Conservation (phyloP, 2,329 filamentous ascomycete genomes). For the Colletotrichum cordylinicola region DNA sequence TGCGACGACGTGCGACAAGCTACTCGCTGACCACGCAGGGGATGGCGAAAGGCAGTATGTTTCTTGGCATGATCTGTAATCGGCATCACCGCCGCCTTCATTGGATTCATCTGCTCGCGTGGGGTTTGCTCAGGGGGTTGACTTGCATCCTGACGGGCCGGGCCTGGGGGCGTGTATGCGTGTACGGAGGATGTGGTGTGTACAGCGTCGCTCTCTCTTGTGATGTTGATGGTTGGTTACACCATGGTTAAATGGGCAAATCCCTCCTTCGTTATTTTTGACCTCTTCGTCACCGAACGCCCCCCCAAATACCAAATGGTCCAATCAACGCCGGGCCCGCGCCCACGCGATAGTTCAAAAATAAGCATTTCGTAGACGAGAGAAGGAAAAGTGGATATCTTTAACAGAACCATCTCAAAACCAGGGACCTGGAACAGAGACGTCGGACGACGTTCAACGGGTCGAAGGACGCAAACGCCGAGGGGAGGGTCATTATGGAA, state of each 20-base stretch:
- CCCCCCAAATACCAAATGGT: background rate
- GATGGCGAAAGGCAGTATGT: background rate
- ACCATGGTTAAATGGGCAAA: background rate
- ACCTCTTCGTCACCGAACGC: background rate
- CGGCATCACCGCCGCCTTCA: background rate
- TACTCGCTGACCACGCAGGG: background rate
- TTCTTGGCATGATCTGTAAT: background rate
- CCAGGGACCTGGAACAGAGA: background rate
- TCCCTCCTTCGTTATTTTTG: background rate
- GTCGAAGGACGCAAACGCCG: background rate
- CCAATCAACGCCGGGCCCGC: background rate
- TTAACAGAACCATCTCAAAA: background rate
- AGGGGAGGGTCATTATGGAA: background rate
- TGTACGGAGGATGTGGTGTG: background rate
- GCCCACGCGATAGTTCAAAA: background rate
- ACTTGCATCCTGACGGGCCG: background rate
- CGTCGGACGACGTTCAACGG: background rate
- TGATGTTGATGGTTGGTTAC: background rate
- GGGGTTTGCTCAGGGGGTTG: background rate
- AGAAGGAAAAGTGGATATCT: background rate
- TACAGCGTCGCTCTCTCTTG: background rate
- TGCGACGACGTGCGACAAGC: background rate
- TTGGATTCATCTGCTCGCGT: background rate
- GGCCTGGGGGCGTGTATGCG: background rate
- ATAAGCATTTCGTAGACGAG: background rate